Base-by-base conservation (phyloP, 305 asterid genomes). In the Solanum chacoense region DNA sequence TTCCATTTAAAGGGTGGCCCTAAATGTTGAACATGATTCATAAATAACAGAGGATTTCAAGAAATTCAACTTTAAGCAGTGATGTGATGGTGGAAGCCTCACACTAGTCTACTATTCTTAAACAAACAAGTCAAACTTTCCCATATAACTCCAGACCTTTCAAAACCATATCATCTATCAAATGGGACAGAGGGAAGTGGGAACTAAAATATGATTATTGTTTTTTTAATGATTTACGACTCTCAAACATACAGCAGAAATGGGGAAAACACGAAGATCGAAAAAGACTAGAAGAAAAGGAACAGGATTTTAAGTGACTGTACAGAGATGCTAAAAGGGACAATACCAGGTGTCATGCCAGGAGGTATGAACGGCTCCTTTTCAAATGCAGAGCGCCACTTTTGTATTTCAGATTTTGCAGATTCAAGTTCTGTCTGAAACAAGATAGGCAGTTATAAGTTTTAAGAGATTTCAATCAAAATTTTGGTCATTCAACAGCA, bases 301-400 rank as follows among this genome's bases (percentile, higher is more conserved):
- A 83, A 83, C 86, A 29, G 18, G 73, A 83, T 29, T 50, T 42
- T 26, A 45, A 35, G 71, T 45, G 36, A 45, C 22, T 29, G 36
- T 16, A 11, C 20, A 83, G 71, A 8, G 40, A 50, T 83, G 42
- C 86, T 83, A 11, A 50, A 18, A 29, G 55, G 86, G 40, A 83
- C 72, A 45, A 74, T 89, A 97, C 99, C 99, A 89, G 97, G 98
- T 88, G 92, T 90, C 93, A 95, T 78, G 78, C 97, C 99, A 37
- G 91, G 90, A 20, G 95, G 93, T 85, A 94, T 88, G 92, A 95
- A 94, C 75, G 95, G 91, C 84, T 96, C 99, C 85, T 95, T 95
- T 91, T 93, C 95, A 89, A 97, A 95, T 31, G 98, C 94, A 89
- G 97, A 95, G 81, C 91, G 98, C 99, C 99, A 97, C 89, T 93